Evolutionary conservation across 108 stramenopile species (phyloP), one percentile per base, ranked within the genome.

Genomic region (Bacterosira constricta): DNA sequence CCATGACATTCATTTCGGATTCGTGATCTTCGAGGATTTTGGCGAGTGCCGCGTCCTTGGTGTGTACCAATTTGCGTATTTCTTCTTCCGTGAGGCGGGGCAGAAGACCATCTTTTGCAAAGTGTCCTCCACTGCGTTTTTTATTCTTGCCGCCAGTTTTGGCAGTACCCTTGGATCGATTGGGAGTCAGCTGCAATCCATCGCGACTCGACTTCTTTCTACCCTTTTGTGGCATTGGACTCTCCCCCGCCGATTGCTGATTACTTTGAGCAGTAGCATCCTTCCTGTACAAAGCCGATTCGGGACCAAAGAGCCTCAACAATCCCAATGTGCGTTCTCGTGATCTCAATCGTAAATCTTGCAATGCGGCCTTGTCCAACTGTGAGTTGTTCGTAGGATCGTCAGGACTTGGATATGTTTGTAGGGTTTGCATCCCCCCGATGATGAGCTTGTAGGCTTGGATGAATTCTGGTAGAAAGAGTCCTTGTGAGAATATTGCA

Each of bases 11-110:
- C 66, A 77, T 77, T 69, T 77, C 75, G 0, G 53, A 45, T 49
- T 77, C 75, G 51, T 77, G 75, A 10, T 77, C 75, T 63, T 77
- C 75, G 13, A 77, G 46, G 26, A 77, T 77, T 44, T 66, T 62
- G 10, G 75, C 75, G 4, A 77, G 62, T 6, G 75, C 75, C 6
- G 67, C 69, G 37, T 77, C 75, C 39, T 77, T 77, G 18, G 75
- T 69, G 39, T 77, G 75, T 7, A 77, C 75, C 62, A 77, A 31
- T 63, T 77, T 69, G 30, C 75, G 75, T 34, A 77, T 77, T 53
- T 77, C 59, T 18, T 59, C 75, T 41, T 77, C 75, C 31, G 66
- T 68, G 6, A 77, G 45, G n/a, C 75, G 66, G 34, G 75, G 75
- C 9, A 68, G 60, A 1, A 77, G 66, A 23, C 75, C 75, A 63